Evolutionary conservation across 495 filamentous ascomycete species (phyloP).

Genomic region (Penicillium lagena): DNA sequence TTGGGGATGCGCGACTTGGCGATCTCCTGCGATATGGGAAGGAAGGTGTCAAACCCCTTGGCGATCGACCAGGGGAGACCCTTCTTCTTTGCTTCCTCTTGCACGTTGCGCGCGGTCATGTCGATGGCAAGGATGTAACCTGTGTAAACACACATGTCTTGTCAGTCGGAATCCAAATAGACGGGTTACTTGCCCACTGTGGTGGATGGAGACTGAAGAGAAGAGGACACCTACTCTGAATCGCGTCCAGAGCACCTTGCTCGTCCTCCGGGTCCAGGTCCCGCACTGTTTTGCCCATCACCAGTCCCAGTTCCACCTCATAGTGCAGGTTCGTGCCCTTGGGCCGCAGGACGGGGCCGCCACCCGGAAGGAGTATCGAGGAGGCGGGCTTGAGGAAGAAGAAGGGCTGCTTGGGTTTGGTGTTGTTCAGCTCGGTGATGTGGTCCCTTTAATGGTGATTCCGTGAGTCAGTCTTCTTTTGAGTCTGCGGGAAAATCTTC

Average conservation of each 20-base stretch:
- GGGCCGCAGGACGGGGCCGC: slow-evolving; percentile 79
- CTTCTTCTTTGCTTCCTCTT: slow-evolving; percentile 94
- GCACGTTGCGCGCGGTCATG: slow-evolving; percentile 89
- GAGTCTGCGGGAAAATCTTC: too few relatives aligned
- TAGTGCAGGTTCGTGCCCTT: slow-evolving; percentile 81
- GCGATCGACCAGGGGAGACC: slow-evolving; percentile 93
- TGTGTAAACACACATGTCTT: slow-evolving; percentile 14
- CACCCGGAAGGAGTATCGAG: slow-evolving; percentile 68
- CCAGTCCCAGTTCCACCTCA: slow-evolving; percentile 86
- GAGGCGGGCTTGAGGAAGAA: slow-evolving; percentile 96
- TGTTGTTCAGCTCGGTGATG: slow-evolving; percentile 84
- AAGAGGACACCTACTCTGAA: slow-evolving; percentile 34
- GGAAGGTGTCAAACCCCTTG: slow-evolving; percentile 97
- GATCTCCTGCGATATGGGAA: slow-evolving; percentile 75
- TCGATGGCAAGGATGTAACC: slow-evolving; percentile 84
- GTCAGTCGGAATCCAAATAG: background rate
- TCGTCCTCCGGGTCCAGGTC: slow-evolving; percentile 66
- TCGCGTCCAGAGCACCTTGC: slow-evolving; percentile 40
- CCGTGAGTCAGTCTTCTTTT: too few relatives aligned
- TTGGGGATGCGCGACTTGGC: slow-evolving; percentile 70
- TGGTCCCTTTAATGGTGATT: slow-evolving; percentile 61
- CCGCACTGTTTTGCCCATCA: slow-evolving; percentile 71
- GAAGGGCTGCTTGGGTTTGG: slow-evolving; percentile 83
- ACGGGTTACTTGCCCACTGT: background rate
- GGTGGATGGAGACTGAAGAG: background rate